Evolutionary conservation across 192 early-diverging fungal species (phyloP), one percentile per base, ranked within the genome.

Genomic region (Backusella macrospora): DNA sequence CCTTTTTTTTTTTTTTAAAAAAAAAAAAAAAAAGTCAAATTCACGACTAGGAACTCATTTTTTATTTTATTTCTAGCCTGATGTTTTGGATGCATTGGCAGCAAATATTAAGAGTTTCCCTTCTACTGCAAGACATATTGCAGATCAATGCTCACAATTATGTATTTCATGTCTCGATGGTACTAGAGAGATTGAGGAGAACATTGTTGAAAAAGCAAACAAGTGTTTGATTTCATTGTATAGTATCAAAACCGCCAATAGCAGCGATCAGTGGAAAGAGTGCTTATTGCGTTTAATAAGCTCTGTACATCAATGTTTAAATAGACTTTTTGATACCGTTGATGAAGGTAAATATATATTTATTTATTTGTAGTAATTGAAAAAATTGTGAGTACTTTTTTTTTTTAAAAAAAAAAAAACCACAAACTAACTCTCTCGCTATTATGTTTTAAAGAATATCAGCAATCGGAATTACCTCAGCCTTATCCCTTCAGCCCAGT

Each of bases 111-210:
- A 71, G 6, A 43, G 71, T 9, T 89, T 87, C 72, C 87, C 87
- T 23, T 81, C 82, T 4, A 81, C 82, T 7, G 86, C 85, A 47
- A 80, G 83, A 59, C 80, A 84, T 34, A 69, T 82, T 49, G 68
- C 76, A 6, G 83, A 86, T 65, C 79, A 80, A 23, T 72, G 74
- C 9, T 77, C 78, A 76, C 81, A 81, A 5, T 62, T 89, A 26
- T 89, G 87, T 65, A 73, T 87, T 12, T 73, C 80, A 39, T 78
- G 80, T 23, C 76, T 85, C 76, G 83, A 87, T 77, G 87, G 83
- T 14, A 78, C 76, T 5, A 70, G 66, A 40, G 76, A 82, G 34
- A 55, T 78, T 62, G 78, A 79, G 21, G 62, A 73, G 15, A 59
- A 72, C 15, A 59, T 84, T 2, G 46, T 79, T 16, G 66, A 81